Evolutionary conservation across 306 rosid species (phyloP), one percentile per base, ranked within the genome.

Genomic region (Ammopiptanthus mongolicus): DNA sequence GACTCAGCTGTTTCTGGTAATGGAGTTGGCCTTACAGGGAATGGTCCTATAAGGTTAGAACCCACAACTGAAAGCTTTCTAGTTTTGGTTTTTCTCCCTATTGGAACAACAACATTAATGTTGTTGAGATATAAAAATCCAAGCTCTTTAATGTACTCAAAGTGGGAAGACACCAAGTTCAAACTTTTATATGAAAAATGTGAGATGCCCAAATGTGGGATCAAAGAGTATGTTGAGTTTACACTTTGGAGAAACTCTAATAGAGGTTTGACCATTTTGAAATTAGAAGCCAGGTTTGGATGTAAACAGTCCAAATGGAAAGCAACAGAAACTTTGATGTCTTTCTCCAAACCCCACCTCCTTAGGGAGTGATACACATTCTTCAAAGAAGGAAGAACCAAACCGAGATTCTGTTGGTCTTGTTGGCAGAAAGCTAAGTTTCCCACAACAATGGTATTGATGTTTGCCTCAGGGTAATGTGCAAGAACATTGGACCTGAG

Each of bases 311-410:
- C 15, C 12, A 81, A 68, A 31, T 80, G 65, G 52, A 91, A 78
- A 50, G 86, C 77, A 78, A 84, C 72, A 2, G 97, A 88, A 79
- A 93, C 85, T 76, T 87, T 88, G 31, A 91, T 89, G 2, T 84
- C 83, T 52, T 85, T 78, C 84, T 91, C 92, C 83, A 93, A 88
- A 77, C 90, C 96, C 98, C 98, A 94, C 74, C 98, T 86, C 8
- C 37, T 88, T 0, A 94, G 88, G 4, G 97, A 91, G 58, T 89
- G 86, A 59, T 87, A 74, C 18, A 94, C 56, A 79, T 94, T 94
- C 85, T 83, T 90, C 58, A 91, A 25, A 53, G 93, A 84, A 13
- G 85, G 82, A 3, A 89, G 65, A 63, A 87, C 76, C 51, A 81
- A 12, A 51, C 15, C 19, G 10, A 80, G 78, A 23, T 82, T 72